Conservation (phyloP, 2,329 filamentous ascomycete genomes). For the Orbilia blumenaviensis region DNA sequence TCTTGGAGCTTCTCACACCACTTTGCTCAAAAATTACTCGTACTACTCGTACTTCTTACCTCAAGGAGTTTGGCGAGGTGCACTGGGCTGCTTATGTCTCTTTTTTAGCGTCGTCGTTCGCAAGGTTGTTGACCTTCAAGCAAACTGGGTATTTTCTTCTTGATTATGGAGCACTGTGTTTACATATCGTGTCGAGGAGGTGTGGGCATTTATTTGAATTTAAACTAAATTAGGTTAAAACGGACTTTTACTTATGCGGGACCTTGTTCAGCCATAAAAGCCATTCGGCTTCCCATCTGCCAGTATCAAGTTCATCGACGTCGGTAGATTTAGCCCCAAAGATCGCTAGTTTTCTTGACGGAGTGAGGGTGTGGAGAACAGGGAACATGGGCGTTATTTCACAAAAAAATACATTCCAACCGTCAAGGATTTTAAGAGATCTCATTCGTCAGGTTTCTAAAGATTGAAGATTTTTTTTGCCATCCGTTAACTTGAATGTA, state of each 20-base stretch:
- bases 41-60: constrained; percentile 10
- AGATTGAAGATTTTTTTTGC: constrained; percentile 29
- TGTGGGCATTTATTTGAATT: constrained; percentile 19
- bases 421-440: constrained; percentile 22
- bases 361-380: constrained; percentile 24
- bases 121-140: constrained; percentile 25
- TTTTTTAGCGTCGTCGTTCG: constrained; percentile 39
- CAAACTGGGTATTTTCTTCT: background rate
- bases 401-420: constrained; percentile 28
- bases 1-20: constrained; percentile 16
- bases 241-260: constrained; percentile 3
- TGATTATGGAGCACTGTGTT: background rate
- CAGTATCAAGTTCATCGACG: constrained; percentile 4
- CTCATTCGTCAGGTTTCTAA: constrained; percentile 44
- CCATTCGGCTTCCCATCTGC: constrained; percentile 14
- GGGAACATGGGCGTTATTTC: background rate
- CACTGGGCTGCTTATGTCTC: constrained; percentile 7
- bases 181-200: constrained; percentile 10
- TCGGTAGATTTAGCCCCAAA: constrained; percentile 41
- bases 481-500: constrained; percentile 38
- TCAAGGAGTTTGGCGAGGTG: constrained; percentile 14
- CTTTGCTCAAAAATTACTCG: background rate
- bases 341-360: constrained; percentile 14
- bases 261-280: constrained; percentile 31
- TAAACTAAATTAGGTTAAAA: constrained; percentile 43